phyloP scores from a whole-genome alignment of 208 protist species.

The Acanthamoeba rhysodes region DNA sequence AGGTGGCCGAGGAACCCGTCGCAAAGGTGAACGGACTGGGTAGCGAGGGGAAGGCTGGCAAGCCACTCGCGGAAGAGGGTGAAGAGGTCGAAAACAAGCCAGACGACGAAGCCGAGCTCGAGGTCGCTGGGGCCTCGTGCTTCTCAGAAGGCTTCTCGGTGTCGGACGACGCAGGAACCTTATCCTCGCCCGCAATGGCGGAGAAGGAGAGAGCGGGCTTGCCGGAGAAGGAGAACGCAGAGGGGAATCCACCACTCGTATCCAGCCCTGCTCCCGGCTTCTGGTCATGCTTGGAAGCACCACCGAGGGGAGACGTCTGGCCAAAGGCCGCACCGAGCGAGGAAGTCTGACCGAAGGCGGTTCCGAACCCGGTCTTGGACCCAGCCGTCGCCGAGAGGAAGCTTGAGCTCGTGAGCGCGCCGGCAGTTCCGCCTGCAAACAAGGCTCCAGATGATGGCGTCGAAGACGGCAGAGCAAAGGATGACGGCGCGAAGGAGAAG shows the following conservation, averaged over 20 bases:
- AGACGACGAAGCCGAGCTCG: not conserved
- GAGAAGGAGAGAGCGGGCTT: slow-evolving; percentile 35
- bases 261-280: not conserved
- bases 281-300: not conserved
- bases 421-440: not conserved
- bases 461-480: slow-evolving; percentile 7
- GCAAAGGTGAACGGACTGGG: slow-evolving; percentile 4
- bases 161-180: not conserved
- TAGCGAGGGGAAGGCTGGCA: not conserved
- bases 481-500: slow-evolving; percentile 3
- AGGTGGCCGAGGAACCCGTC: not conserved
- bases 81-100: not conserved
- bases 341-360: slow-evolving; percentile 13
- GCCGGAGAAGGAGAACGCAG: not conserved
- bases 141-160: not conserved
- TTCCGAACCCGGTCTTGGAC: not conserved
- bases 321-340: not conserved
- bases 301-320: not conserved
- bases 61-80: not conserved
- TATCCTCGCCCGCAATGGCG: not conserved
- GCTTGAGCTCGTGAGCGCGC: not conserved
- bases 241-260: not conserved
- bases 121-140: not conserved
- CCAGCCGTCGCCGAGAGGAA: not conserved
- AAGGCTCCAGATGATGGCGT: not conserved